Conservation (phyloP, 768 basidiomycete genomes). For the Panaeolus papilionaceus region DNA sequence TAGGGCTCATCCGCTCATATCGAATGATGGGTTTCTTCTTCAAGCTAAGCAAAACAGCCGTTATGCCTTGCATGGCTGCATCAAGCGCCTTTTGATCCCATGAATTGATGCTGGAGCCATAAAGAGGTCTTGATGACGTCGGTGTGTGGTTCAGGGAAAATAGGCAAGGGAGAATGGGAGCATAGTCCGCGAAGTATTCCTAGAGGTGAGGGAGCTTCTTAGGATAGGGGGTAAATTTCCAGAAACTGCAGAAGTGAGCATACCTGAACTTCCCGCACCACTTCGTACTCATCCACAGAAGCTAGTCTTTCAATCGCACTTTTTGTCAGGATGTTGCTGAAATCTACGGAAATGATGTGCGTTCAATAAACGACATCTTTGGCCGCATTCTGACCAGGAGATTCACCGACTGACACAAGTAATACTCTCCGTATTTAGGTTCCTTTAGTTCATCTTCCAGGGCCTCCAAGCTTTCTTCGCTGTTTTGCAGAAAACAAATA, state of each 20-base stretch:
- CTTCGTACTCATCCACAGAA: conserved; percentile 94
- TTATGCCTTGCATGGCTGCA: conserved; percentile 79
- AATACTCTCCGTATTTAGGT: conserved; percentile 97
- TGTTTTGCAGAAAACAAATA: conserved; percentile 89
- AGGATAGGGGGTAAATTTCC: neutral
- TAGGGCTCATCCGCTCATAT: conserved; percentile 90
- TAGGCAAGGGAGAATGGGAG: conserved; percentile 83
- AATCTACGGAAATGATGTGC: conserved; percentile 61
- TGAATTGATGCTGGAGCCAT: conserved; percentile 71
- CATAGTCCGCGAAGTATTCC: conserved; percentile 99
- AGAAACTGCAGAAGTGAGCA: conserved; percentile 25
- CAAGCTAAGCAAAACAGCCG: conserved; percentile 87
- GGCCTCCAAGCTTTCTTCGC: conserved; percentile 81
- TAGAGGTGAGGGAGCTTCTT: conserved; percentile 35
- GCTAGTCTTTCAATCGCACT: conserved; percentile 91
- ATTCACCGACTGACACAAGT: conserved; percentile 95
- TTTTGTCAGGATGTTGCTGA: conserved; percentile 94
- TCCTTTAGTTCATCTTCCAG: conserved; percentile 85
- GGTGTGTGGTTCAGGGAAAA: conserved; percentile 88
- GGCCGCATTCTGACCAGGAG: conserved; percentile 28
- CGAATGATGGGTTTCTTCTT: conserved; percentile 96
- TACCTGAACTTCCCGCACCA: conserved; percentile 97
- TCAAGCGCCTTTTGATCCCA: conserved; percentile 82
- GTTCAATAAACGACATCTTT: conserved; percentile 16
- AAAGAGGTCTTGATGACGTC: conserved; percentile 64